These are phyloP conservation scores for Strobilomyces confusus DNA, from an alignment of 768 basidiomycete genomes.

Conservation along the genomic window DNA sequence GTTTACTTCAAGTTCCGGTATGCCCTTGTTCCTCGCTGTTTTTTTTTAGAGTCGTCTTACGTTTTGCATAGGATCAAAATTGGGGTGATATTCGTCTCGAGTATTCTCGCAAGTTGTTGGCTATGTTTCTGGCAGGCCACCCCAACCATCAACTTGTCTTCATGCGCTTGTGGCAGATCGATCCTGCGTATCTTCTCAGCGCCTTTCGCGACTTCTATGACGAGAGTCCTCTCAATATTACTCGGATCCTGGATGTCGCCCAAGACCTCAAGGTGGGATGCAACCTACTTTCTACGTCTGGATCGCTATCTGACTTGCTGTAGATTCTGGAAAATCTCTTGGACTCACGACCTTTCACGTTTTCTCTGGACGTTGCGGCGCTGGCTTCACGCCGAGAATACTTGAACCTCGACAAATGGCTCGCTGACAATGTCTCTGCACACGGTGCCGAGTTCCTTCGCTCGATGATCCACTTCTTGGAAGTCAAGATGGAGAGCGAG, in stretches of 20 bases:
- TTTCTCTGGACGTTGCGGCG: conserved; percentile 92
- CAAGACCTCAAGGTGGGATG: conserved; percentile 83
- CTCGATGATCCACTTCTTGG: conserved; percentile 83
- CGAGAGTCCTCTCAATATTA: conserved; percentile 89
- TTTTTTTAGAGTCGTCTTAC: conserved; percentile 1
- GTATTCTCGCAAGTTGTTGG: conserved; percentile 78
- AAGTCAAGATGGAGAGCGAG: conserved; percentile 91
- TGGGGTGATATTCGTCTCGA: conserved; percentile 90
- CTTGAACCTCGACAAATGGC: conserved; percentile 95
- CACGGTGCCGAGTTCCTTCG: conserved; percentile 86
- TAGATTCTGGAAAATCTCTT: conserved; percentile 92
- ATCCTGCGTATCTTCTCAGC: conserved; percentile 78
- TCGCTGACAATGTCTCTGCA: conserved; percentile 77
- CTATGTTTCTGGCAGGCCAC: conserved; percentile 88
- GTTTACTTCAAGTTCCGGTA: conserved; percentile 85
- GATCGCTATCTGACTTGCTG: conserved; percentile 2
- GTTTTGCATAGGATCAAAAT: conserved; percentile 52
- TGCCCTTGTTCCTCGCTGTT: conserved; percentile 29
- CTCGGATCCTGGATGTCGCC: conserved; percentile 90
- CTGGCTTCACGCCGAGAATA: conserved; percentile 91
- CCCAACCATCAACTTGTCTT: conserved; percentile 96
- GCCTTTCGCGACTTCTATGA: conserved; percentile 91
- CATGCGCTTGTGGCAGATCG: conserved; percentile 92
- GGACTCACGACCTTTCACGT: conserved; percentile 82
- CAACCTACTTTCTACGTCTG: not conserved